phyloP scores from a whole-genome alignment of 352 stramenopile genomes.

The Phytopythium cucurbitacearum region DNA sequence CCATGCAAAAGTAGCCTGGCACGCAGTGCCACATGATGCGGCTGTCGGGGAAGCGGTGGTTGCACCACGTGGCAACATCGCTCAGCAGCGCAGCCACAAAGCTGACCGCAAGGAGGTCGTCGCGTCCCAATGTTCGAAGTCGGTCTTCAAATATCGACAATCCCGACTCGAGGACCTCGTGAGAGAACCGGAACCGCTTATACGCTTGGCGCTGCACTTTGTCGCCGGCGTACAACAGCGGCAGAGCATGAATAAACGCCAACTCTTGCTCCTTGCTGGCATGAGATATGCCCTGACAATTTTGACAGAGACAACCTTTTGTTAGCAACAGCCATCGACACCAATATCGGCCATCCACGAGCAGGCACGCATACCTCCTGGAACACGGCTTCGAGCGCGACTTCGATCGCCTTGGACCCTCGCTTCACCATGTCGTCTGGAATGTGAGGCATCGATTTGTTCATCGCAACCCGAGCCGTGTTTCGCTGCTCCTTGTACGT shows the following conservation, averaged over 20 bases:
- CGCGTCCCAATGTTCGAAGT: slow-evolving; percentile 41
- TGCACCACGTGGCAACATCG: slow-evolving; percentile 60
- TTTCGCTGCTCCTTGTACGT: slow-evolving; percentile 39
- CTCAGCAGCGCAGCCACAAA: slow-evolving; percentile 70
- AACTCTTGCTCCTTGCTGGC: slow-evolving; percentile 42
- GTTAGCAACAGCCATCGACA: too few species aligned
- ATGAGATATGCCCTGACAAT: slow-evolving; percentile 22
- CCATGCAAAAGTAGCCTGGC: slow-evolving; percentile 68
- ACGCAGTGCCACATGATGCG: slow-evolving; percentile 72
- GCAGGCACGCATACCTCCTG: slow-evolving; percentile 11
- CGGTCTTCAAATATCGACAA: slow-evolving; percentile 55
- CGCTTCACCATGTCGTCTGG: slow-evolving; percentile 36
- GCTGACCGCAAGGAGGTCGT: slow-evolving; percentile 59
- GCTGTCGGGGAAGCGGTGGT: slow-evolving; percentile 27
- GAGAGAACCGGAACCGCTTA: slow-evolving; percentile 20
- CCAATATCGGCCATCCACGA: too few species aligned
- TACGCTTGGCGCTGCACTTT: slow-evolving; percentile 43
- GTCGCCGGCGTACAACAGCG: slow-evolving; percentile 47
- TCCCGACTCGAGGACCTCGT: slow-evolving; percentile 45
- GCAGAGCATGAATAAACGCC: slow-evolving; percentile 50
- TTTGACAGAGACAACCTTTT: background rate
- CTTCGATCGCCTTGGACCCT: slow-evolving; percentile 21
- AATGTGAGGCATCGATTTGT: slow-evolving; percentile 16
- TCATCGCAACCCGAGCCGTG: slow-evolving; percentile 29
- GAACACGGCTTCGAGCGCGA: slow-evolving; percentile 41